These are phyloP conservation scores for Suillus bovinus DNA, from an alignment of 768 basidiomycete genomes.

Conservation along the genomic window DNA sequence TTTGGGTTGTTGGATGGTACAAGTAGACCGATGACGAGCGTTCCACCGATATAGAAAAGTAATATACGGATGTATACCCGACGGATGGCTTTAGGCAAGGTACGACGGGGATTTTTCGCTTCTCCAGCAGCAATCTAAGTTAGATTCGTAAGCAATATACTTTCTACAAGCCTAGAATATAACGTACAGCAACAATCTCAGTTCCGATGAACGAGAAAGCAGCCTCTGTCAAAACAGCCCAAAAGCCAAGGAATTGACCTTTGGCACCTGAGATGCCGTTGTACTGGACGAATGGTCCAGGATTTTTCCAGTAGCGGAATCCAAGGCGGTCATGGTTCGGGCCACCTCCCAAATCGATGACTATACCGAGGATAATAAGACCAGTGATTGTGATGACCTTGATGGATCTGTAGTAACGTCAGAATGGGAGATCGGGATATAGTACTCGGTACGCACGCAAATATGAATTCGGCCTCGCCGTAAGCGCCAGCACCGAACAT, in stretches of 20 bases:
- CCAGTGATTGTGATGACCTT: conserved; percentile 87
- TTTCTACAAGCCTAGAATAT: neutral
- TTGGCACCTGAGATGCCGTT: conserved; percentile 59
- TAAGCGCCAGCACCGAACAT: conserved; percentile 75
- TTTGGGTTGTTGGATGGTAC: conserved; percentile 67
- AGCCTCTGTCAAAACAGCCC: conserved; percentile 77
- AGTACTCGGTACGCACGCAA: conserved; percentile 49
- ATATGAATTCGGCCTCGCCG: conserved; percentile 85
- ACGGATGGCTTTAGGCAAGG: conserved; percentile 56
- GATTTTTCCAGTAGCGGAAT: conserved; percentile 76
- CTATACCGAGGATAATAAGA: conserved; percentile 64
- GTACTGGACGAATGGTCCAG: conserved; percentile 85
- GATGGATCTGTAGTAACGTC: conserved; percentile 52
- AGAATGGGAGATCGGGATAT: neutral
- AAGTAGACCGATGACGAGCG: conserved; percentile 78
- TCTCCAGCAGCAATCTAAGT: conserved; percentile 83
- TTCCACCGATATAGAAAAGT: conserved; percentile 72
- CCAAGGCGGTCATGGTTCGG: conserved; percentile 71
- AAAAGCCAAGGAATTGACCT: conserved; percentile 77
- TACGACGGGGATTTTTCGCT: conserved; percentile 81
- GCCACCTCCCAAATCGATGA: conserved; percentile 88
- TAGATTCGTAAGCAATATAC: neutral
- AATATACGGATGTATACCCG: conserved; percentile 78
- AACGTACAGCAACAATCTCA: conserved; percentile 84
- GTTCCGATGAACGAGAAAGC: conserved; percentile 94